A percentile compares a stretch with the other conserved stretches of the same genome.
These are phyloP conservation scores for Naematelia aurantialba DNA, from an alignment of 768 basidiomycete species.

Conservation along the genomic window DNA sequence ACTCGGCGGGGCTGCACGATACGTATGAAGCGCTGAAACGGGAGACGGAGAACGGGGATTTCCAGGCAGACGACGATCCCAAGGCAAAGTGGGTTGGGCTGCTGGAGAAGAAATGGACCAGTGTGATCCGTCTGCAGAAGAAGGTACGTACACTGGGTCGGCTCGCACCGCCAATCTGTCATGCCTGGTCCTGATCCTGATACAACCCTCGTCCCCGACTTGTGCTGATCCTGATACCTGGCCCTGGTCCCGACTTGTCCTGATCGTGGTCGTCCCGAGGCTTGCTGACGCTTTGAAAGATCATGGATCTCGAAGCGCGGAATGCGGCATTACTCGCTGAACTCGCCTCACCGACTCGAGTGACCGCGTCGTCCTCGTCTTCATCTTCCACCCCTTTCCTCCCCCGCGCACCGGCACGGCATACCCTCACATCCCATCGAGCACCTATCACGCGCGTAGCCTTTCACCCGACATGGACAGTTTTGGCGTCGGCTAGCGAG, in stretches of 20 bases:
- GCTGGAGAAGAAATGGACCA: slow-evolving; percentile 97
- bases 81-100: slow-evolving; percentile 81
- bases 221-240: too few species aligned
- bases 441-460: slow-evolving; percentile 71
- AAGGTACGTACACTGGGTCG: slow-evolving; percentile 65
- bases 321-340: slow-evolving; percentile 75
- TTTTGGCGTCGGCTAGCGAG: slow-evolving; percentile 79
- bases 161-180: too few species aligned
- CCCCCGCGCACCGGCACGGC: slow-evolving; percentile 76
- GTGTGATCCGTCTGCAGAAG: slow-evolving; percentile 90
- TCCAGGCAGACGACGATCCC: slow-evolving; percentile 58
- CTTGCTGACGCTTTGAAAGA: too few species aligned
- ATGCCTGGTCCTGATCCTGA: too few species aligned
- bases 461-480: slow-evolving; percentile 80
- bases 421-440: slow-evolving; percentile 71
- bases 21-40: slow-evolving; percentile 45
- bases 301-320: slow-evolving; percentile 89
- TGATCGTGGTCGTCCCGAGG: too few species aligned
- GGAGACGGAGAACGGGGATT: slow-evolving; percentile 48
- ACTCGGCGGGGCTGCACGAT: slow-evolving; percentile 34
- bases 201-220: too few species aligned
- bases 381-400: slow-evolving; percentile 61
- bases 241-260: too few species aligned
- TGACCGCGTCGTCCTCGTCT: slow-evolving; percentile 53
- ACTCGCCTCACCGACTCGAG: slow-evolving; percentile 55